Evolutionary conservation across 1,284 basidiomycete genomes (phyloP).

Genomic region (Sporisorium scitamineum): DNA sequence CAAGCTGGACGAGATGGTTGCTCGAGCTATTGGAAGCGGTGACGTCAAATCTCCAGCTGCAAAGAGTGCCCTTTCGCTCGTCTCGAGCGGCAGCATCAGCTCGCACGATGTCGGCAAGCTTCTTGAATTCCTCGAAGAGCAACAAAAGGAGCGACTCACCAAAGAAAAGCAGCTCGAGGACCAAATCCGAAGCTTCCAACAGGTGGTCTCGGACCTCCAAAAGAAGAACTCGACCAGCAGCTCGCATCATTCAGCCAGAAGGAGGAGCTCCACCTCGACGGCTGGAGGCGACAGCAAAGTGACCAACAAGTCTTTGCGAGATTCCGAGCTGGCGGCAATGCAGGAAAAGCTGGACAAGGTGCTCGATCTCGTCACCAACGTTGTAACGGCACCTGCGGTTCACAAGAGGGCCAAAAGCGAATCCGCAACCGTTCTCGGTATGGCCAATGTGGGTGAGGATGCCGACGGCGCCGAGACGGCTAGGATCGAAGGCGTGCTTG

Average conservation of each 20-base stretch:
- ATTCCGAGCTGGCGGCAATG: slow-evolving; percentile 54
- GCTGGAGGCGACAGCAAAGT: slow-evolving; percentile 29
- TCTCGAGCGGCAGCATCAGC: slow-evolving; percentile 51
- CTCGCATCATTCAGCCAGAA: slow-evolving; percentile 14
- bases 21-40: slow-evolving; percentile 13
- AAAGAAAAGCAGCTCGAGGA: slow-evolving; percentile 54
- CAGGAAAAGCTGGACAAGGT: slow-evolving; percentile 60
- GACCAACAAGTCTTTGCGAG: slow-evolving; percentile 18
- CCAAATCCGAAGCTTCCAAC: slow-evolving; percentile 53
- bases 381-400: slow-evolving; percentile 30
- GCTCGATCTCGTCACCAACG: slow-evolving; percentile 53
- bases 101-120: slow-evolving; percentile 53
- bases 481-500: slow-evolving; percentile 39
- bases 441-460: slow-evolving; percentile 9
- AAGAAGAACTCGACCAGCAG: slow-evolving; percentile 39
- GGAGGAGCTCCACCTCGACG: slow-evolving; percentile 18
- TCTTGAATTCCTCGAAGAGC: slow-evolving; percentile 54
- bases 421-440: slow-evolving; percentile 9
- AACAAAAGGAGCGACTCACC: slow-evolving; percentile 36
- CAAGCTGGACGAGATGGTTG: slow-evolving; percentile 29
- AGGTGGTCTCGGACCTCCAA: slow-evolving; percentile 47
- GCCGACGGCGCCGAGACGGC: slow-evolving; percentile 37
- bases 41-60: slow-evolving; percentile 23
- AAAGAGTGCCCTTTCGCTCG: slow-evolving; percentile 32
- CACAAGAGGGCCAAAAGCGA: slow-evolving; percentile 36